phyloP scores from a whole-genome alignment of 495 filamentous ascomycete genomes.

The Glutinoglossum americanum region DNA sequence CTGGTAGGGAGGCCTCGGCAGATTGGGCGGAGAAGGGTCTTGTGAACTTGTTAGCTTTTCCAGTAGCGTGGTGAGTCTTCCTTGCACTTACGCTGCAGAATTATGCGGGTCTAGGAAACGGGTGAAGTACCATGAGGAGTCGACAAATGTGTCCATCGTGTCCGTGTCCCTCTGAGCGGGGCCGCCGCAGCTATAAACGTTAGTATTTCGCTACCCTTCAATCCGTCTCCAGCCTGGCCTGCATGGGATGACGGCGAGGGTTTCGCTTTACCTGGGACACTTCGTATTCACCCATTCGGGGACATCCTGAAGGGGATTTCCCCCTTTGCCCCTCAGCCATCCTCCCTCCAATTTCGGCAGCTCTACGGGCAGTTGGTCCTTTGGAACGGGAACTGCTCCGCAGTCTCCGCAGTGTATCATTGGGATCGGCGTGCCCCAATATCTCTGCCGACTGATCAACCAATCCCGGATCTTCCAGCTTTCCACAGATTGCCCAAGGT shows the following conservation, averaged over 20 bases:
- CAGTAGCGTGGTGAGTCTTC: not conserved
- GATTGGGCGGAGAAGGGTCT: conserved; percentile 33
- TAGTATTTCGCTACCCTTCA: not conserved
- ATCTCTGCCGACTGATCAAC: conserved; percentile 72
- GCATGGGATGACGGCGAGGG: not conserved
- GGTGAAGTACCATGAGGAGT: conserved; percentile 84
- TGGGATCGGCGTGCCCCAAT: conserved; percentile 81
- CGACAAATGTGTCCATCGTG: conserved; percentile 91
- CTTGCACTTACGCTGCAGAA: conserved; percentile 13
- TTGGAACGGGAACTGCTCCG: conserved; percentile 59
- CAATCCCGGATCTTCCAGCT: conserved; percentile 69
- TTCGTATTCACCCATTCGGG: conserved; percentile 51
- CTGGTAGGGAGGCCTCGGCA: conserved; percentile 36
- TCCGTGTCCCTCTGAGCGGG: conserved; percentile 68
- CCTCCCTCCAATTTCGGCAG: conserved; percentile 48
- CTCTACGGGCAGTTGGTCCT: conserved; percentile 50
- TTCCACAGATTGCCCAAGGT: conserved; percentile 27
- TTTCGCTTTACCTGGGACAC: conserved; percentile 35
- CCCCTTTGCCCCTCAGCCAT: conserved; percentile 44
- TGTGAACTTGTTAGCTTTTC: not conserved
- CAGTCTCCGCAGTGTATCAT: conserved; percentile 66
- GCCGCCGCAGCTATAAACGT: conserved; percentile 25
- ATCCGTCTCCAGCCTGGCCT: not conserved
- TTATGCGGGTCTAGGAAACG: conserved; percentile 55
- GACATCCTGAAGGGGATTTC: conserved; percentile 53